Evolutionary conservation across 768 basidiomycete genomes (phyloP), one percentile per base, ranked within the genome.

Genomic region (Leccinum sublutescens): DNA sequence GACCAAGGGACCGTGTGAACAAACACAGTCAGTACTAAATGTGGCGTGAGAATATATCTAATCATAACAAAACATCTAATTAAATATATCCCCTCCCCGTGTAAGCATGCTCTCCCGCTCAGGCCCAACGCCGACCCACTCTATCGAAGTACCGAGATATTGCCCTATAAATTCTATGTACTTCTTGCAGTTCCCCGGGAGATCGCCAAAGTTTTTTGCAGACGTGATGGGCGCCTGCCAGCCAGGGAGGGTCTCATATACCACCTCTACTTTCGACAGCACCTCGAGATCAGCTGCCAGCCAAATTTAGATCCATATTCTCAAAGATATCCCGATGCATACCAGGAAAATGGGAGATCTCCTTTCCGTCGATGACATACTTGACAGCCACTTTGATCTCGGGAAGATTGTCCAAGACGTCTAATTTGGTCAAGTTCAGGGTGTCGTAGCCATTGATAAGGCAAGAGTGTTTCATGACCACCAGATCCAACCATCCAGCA

Each of bases 401-500:
- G 0, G 82, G 71, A 21, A 99, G 80, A 27, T 80, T 77, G 67
- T 98, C 95, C 52, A 99, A 81, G 15, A 99, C 80, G 67, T 99
- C 97, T 50, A 99, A 85, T 73, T 99, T 99, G 52, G 97, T 99
- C 64, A 99, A 81, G 76, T 99, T 99, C 62, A 98, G 78, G 50
- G 76, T 71, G 68, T 96, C 93, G 74, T 98, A 99, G 36, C 97
- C 97, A 74, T 99, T 99, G 82, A 99, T 93, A 62, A 92, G 76
- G 70, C 80, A 85, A 7, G 96, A 98, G 75, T 98, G 88, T 72
- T 86, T 88, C 80, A 99, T 83, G 45, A 98, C 93, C 57, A 98
- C 93, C 14, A 98, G 80, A 75, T 99, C 97, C 49, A 99, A 85
- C 97, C 97, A 99, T 12, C 97, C 97, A 74, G 95, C 93, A 55